A percentile compares a stretch with the other conserved stretches of the same genome.
These are phyloP conservation scores for Anisodus tanguticus DNA, from an alignment of 257 asterid genomes.

Conservation along the genomic window DNA sequence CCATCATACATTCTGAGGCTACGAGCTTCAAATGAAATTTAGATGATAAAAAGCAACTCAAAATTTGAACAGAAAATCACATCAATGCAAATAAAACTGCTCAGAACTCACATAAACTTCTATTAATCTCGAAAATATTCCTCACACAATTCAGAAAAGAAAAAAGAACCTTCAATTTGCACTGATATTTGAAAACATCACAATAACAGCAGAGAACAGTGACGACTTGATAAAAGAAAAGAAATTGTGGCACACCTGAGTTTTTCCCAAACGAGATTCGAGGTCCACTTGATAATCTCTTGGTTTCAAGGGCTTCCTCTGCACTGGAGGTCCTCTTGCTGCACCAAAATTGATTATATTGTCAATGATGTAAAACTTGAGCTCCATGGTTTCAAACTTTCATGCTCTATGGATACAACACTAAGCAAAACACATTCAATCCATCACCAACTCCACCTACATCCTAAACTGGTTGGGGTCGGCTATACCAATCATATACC, in stretches of 20 bases:
- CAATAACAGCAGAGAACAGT: not conserved
- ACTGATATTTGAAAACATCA: not conserved
- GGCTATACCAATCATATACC: not conserved
- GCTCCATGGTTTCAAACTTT: not conserved
- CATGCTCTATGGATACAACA: not conserved
- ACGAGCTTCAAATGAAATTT: not conserved
- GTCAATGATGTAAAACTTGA: slow-evolving; percentile 25
- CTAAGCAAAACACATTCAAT: not conserved
- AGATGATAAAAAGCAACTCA: not conserved
- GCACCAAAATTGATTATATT: slow-evolving; percentile 39
- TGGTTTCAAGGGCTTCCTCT: slow-evolving; percentile 95
- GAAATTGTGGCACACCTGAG: slow-evolving; percentile 62
- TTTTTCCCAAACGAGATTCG: slow-evolving; percentile 95
- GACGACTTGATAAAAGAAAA: not conserved
- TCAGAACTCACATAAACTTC: slow-evolving; percentile 6
- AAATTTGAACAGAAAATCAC: not conserved
- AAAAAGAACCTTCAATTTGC: slow-evolving; percentile 1
- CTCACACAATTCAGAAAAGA: not conserved
- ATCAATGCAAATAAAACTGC: not conserved
- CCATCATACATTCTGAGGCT: not conserved
- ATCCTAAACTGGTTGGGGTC: not conserved
- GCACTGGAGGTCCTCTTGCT: slow-evolving; percentile 91
- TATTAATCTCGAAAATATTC: not conserved
- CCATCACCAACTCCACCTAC: not conserved
- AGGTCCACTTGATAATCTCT: slow-evolving; percentile 98